A percentile compares a stretch with the other conserved stretches of the same genome.
phyloP scores from a whole-genome alignment of 805 yeast species.

The Wickerhamiella shivajii region DNA sequence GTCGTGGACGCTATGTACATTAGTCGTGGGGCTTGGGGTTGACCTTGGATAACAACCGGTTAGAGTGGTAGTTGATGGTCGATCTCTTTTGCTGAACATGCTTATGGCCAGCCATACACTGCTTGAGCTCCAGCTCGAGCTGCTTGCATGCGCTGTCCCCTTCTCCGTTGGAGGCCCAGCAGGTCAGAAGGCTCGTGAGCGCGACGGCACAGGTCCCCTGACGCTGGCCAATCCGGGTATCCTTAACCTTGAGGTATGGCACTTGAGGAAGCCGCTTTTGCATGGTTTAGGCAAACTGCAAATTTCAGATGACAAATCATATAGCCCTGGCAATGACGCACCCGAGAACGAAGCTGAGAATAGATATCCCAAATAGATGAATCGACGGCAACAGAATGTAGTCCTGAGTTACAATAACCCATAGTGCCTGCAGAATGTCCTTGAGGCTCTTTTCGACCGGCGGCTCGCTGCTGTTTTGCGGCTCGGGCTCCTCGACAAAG shows the following conservation, averaged over 20 bases:
- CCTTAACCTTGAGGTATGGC: constrained; percentile 10
- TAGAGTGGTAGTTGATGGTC: constrained; percentile 39
- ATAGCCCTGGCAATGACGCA: too few relatives aligned
- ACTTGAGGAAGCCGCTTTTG: constrained; percentile 10
- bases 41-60: constrained; percentile 35
- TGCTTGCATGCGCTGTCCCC: constrained; percentile 52
- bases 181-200: constrained; percentile 74
- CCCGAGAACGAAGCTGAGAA: too few relatives aligned
- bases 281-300: too few relatives aligned
- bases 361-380: too few relatives aligned
- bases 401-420: too few relatives aligned
- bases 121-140: constrained; percentile 54
- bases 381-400: too few relatives aligned
- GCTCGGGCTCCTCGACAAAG: too few relatives aligned
- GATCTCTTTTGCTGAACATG: constrained; percentile 22
- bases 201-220: constrained; percentile 50
- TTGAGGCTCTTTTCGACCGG: too few relatives aligned
- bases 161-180: constrained; percentile 95
- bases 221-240: constrained; percentile 8
- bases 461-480: too few relatives aligned
- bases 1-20: too few relatives aligned
- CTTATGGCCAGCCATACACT: constrained; percentile 42
- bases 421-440: too few relatives aligned
- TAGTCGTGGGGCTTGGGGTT: constrained; percentile 36
- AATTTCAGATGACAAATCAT: too few relatives aligned